phyloP scores from a whole-genome alignment of 2,329 filamentous ascomycete species.

The Trichoderma semiorbis region DNA sequence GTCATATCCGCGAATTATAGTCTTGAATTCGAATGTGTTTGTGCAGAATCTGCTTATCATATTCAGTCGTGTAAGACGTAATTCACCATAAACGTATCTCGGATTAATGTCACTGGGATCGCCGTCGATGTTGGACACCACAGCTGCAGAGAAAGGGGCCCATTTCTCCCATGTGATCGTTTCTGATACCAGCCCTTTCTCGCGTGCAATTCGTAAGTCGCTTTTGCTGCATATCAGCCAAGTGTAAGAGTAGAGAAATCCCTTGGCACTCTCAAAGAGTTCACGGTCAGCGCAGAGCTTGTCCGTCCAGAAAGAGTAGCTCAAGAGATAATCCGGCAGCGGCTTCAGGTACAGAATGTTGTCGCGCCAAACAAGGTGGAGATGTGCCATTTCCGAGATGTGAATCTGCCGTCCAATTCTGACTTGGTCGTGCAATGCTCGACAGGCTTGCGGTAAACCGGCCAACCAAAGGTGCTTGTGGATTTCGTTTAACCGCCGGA shows the following conservation, averaged over 20 bases:
- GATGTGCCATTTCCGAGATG: slow-evolving; percentile 1
- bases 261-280: background rate
- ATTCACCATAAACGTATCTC: slow-evolving; percentile 1
- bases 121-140: background rate
- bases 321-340: slow-evolving; percentile 1
- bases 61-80: background rate
- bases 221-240: slow-evolving; percentile 11
- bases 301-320: background rate
- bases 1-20: background rate
- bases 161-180: background rate
- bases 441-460: background rate
- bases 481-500: background rate
- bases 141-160: background rate
- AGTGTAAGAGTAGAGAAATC: slow-evolving; percentile 3
- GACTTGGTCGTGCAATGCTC: background rate
- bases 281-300: background rate
- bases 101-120: background rate
- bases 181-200: background rate
- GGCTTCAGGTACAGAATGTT: slow-evolving; percentile 6
- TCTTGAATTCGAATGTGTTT: background rate
- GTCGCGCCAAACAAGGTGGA: slow-evolving; percentile 7
- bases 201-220: background rate
- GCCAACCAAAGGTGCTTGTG: slow-evolving; percentile 12
- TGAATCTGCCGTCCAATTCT: background rate
- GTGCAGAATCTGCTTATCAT: background rate